A percentile compares a stretch with the other conserved stretches of the same genome.
Evolutionary conservation across 169 alveolate species (phyloP).

Genomic region (Plasmodium gallinaceum): DNA sequence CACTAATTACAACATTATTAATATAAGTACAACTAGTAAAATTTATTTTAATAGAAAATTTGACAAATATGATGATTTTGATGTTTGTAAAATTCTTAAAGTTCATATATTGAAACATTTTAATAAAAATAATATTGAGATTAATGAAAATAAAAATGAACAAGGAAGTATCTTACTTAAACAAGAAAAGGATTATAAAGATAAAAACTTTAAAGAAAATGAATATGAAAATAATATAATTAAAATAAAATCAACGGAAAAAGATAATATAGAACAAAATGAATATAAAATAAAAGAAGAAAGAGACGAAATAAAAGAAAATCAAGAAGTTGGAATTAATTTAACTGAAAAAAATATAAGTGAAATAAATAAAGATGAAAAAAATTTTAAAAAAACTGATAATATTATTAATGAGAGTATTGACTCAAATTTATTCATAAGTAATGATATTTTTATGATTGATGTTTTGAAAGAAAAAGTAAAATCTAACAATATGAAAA

Average conservation of each 20-base stretch:
- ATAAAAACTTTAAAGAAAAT: not conserved
- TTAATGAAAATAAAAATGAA: not conserved
- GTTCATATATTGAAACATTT: conserved; percentile 15
- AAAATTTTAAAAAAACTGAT: not conserved
- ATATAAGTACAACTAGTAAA: conserved; percentile 36
- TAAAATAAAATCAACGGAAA: not conserved
- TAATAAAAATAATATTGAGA: not conserved
- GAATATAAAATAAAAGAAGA: not conserved
- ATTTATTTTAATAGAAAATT: conserved; percentile 53
- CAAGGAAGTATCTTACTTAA: not conserved
- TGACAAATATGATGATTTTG: conserved; percentile 47
- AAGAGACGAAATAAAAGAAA: not conserved
- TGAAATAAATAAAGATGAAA: not conserved
- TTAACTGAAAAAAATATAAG: not conserved
- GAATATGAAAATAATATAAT: not conserved
- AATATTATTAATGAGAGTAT: not conserved
- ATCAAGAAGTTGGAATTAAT: not conserved
- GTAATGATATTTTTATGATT: conserved; percentile 53
- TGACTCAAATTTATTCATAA: conserved; percentile 13
- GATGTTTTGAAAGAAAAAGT: conserved; percentile 33
- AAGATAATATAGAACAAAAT: not conserved
- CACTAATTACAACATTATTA: conserved; percentile 20
- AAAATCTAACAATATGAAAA: conserved; percentile 25
- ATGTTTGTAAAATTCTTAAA: conserved; percentile 37
- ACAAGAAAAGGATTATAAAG: not conserved